Evolutionary conservation across 1,284 basidiomycete species (phyloP), one percentile per base, ranked within the genome.

Genomic region (Cryptococcus floricola): DNA sequence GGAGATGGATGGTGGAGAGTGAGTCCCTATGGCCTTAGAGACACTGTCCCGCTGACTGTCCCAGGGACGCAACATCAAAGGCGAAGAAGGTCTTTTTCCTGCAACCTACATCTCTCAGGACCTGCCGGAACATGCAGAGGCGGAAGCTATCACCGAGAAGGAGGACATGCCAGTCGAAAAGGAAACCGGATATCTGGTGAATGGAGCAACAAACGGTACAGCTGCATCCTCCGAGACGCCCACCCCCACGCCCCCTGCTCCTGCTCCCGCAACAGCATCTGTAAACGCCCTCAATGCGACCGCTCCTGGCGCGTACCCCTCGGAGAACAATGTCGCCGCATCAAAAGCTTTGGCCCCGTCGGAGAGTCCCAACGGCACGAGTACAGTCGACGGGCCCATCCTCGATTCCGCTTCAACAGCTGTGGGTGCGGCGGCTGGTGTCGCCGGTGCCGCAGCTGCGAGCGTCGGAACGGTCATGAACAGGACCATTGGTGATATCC

Each of bases 1-100:
- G 85, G 85, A 43, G 95, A 98, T 76, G 95, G 95, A n/a, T 98
- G 95, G 95, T 98, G 91, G 91, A 87, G 91, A 84, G 93, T 93
- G 68, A 77, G 88, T 80, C 59, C 3, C 9, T 3, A 2, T 25
- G 5, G 8, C 48, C 12, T 19, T 18, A 23, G n/a, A 18, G 19
- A 37, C 39, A 18, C n/a, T 9, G 9, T 54, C 34, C n/a, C 13
- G 48, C 48, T 50, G 8, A 12, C 34, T n/a, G 27, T 25, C 41
- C 39, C 76, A 94, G 88, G 95, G 95, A 41, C 87, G 87, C 43
- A 96, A 95, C 75, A 74, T 83, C 14, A 80, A 83, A 28, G 94
- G 93, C 5, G 87, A 87, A 71, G 79, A 84, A 28, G 95, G 95
- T 9, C 81, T 98, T 9, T 98, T 98, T 71, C 96, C 95, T 3